These are phyloP conservation scores for Liriodendron chinense DNA, from an alignment of 164 flowering plant genomes.

Conservation along the genomic window DNA sequence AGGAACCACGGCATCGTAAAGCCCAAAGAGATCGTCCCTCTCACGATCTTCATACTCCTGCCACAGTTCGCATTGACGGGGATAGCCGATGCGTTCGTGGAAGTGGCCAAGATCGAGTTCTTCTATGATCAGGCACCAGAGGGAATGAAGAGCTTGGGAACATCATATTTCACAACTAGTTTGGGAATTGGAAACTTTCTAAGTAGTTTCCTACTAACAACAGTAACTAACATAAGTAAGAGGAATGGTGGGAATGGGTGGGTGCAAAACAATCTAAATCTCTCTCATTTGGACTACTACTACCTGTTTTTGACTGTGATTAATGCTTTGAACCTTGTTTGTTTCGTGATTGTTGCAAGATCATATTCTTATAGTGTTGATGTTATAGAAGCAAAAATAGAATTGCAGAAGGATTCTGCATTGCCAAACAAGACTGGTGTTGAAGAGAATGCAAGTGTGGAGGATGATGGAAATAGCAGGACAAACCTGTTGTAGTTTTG, in stretches of 20 bases:
- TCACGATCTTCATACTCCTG: constrained; percentile 46
- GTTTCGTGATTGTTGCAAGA: constrained; percentile 42
- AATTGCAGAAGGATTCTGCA: background rate
- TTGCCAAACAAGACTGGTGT: background rate
- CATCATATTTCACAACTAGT: constrained; percentile 50
- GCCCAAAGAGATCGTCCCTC: constrained; percentile 30
- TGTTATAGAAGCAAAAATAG: background rate
- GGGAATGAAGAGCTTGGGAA: constrained; percentile 65
- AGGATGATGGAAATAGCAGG: background rate
- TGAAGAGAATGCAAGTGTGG: background rate
- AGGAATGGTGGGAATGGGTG: constrained; percentile 40
- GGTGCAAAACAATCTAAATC: constrained; percentile 55
- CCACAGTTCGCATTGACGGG: constrained; percentile 60
- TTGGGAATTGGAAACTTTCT: constrained; percentile 55
- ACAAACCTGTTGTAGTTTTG: background rate
- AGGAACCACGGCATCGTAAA: constrained; percentile 22
- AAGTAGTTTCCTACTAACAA: constrained; percentile 42
- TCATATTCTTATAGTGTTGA: constrained; percentile 46
- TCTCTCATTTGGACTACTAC: constrained; percentile 57
- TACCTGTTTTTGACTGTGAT: constrained; percentile 43
- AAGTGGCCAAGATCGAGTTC: constrained; percentile 57
- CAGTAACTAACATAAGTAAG: constrained; percentile 39
- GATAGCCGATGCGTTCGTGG: constrained; percentile 50
- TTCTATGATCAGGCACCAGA: constrained; percentile 72
- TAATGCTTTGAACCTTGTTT: constrained; percentile 40